These are phyloP conservation scores for Penicillium fuscoglaucum DNA, from an alignment of 2,329 filamentous ascomycete species.

Conservation along the genomic window DNA sequence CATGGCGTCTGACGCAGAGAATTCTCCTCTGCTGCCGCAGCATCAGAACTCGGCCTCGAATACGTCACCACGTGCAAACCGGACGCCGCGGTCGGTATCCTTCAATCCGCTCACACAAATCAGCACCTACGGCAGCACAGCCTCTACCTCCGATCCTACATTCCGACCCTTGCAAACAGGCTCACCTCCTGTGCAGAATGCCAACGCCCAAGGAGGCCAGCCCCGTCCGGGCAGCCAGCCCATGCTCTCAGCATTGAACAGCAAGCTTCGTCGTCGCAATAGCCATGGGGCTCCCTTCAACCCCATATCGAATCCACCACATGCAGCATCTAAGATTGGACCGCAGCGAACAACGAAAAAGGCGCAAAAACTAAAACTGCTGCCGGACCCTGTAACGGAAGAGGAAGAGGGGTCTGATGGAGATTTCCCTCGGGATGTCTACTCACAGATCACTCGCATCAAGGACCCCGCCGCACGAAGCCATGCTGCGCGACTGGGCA, in stretches of 20 bases:
- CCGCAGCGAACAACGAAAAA: constrained; percentile 94
- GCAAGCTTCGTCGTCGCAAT: constrained; percentile 80
- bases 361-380: constrained; percentile 93
- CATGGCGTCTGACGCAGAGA: constrained; percentile 44
- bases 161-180: constrained; percentile 44
- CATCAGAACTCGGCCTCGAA: constrained; percentile 32
- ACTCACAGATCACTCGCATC: constrained; percentile 95
- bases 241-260: constrained; percentile 79
- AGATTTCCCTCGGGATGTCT: constrained; percentile 91
- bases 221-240: constrained; percentile 48
- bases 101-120: constrained; percentile 51
- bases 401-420: constrained; percentile 79
- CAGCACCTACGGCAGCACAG: constrained; percentile 44
- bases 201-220: constrained; percentile 28
- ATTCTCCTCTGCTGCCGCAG: constrained; percentile 44
- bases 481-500: constrained; percentile 88
- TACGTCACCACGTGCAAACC: constrained; percentile 42
- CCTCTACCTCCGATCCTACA: constrained; percentile 40
- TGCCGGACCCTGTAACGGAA: constrained; percentile 84
- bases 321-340: constrained; percentile 71
- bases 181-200: constrained; percentile 38
- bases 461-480: constrained; percentile 92
- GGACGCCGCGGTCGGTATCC: constrained; percentile 47
- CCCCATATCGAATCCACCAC: constrained; percentile 42
- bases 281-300: constrained; percentile 67